Evolutionary conservation across 768 basidiomycete genomes (phyloP), one percentile per base, ranked within the genome.

Genomic region (Wakefieldia striispora): DNA sequence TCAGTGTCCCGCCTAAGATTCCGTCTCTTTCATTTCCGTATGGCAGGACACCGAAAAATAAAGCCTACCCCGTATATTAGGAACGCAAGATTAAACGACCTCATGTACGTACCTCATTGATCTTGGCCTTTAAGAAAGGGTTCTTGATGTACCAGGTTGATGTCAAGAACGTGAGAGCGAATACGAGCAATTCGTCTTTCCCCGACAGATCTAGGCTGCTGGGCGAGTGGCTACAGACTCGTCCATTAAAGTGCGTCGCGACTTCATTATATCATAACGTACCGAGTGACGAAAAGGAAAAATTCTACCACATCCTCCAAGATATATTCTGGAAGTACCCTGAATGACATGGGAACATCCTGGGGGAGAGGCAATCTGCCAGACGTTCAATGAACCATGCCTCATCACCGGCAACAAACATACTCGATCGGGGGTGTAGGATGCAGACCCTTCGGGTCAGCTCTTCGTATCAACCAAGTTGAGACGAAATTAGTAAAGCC

Each of bases 101-200:
- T 20, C 35, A 24, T 23, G 6, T 54, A 37, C 76, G 38, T 55
- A 93, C 92, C 64, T 97, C 91, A 56, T 97, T 93, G 52, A 98
- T 88, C 70, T 97, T 95, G 17, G 92, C 83, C 70, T 97, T 97
- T 59, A 99, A 67, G 76, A 95, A 97, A 0, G 97, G 97, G 59
- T 98, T 99, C 75, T 97, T 97, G 77, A 99, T 95, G 66, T 94
- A 98, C 82, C 91, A 93, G 0, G 95, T 95, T 33, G 91, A 93
- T 6, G 86, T 83, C 52, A 99, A 72, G 77, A 97, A 97, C 2
- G 91, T 93, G 57, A 99, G 72, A 17, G 84, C 79, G 70, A 97
- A 98, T 1, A 84, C 81, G 58, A 98, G 72, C 13, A 98, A 72
- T 56, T 94, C 93, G 11, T 83, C 81, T 72, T 91, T 95, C 39